Conservation (phyloP, 2,329 filamentous ascomycete genomes). For the Pyricularia sp. region DNA sequence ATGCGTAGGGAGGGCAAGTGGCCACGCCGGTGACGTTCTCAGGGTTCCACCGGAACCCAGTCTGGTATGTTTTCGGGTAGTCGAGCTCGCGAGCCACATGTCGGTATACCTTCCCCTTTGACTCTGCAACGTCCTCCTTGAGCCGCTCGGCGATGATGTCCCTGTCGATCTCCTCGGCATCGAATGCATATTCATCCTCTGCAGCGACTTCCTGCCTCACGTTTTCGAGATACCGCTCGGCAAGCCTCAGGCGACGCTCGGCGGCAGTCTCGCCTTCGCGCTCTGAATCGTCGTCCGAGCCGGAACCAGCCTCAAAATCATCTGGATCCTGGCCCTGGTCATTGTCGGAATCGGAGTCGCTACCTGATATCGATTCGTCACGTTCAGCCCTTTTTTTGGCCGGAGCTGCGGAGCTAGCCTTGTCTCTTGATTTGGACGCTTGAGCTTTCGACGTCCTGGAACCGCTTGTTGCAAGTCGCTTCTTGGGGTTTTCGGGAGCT, state of each 20-base stretch:
- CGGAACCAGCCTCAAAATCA: conserved; percentile 21
- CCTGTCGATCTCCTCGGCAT: conserved; percentile 84
- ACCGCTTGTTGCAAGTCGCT: conserved; percentile 39
- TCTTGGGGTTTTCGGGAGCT: conserved; percentile 43
- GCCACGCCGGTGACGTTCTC: conserved; percentile 69
- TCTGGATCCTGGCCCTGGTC: conserved; percentile 31
- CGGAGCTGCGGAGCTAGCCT: conserved; percentile 15
- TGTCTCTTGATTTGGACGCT: conserved; percentile 18
- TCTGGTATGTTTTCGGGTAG: conserved; percentile 53
- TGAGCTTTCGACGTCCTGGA: conserved; percentile 25
- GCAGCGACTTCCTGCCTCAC: conserved; percentile 58
- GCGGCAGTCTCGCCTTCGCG: conserved; percentile 78
- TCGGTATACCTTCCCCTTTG: conserved; percentile 80
- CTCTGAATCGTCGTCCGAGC: conserved; percentile 48
- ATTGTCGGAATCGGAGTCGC: conserved; percentile 60
- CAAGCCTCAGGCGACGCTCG: conserved; percentile 72
- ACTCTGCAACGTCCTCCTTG: conserved; percentile 83
- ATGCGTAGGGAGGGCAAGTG: conserved; percentile 65
- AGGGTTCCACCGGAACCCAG: conserved; percentile 67
- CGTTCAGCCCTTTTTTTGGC: conserved; percentile 30
- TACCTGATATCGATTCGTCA: conserved; percentile 78
- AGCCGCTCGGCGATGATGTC: conserved; percentile 85
- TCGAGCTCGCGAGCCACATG: conserved; percentile 62
- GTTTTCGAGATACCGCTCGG: conserved; percentile 87
- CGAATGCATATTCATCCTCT: conserved; percentile 68